Evolutionary conservation across 1,284 basidiomycete genomes (phyloP).

Genomic region (Papiliotrema laurentii): DNA sequence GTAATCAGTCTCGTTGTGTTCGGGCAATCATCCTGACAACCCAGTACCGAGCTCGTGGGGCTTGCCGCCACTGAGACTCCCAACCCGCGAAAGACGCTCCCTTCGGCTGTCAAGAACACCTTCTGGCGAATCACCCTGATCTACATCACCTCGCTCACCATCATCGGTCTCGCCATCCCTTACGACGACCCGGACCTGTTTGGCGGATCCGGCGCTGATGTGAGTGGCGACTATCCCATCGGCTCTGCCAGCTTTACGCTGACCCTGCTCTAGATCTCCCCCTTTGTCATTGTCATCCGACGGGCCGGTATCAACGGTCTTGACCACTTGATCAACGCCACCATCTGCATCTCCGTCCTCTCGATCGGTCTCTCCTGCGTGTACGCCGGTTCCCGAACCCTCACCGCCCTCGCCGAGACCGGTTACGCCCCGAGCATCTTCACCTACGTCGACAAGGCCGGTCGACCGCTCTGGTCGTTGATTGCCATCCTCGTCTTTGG

Average conservation of each 20-base stretch:
- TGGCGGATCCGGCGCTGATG: constrained; percentile 47
- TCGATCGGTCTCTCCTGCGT: constrained; percentile 46
- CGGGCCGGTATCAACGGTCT: constrained; percentile 48
- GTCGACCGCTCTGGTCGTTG: constrained; percentile 51
- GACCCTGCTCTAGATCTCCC: constrained; percentile 46
- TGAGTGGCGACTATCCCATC: too few species aligned
- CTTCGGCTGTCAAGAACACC: constrained; percentile 51
- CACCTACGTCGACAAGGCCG: constrained; percentile 52
- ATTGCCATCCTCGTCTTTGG: constrained; percentile 40
- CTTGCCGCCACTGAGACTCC: constrained; percentile 69
- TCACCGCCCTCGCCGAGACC: constrained; percentile 43
- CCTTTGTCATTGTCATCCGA: constrained; percentile 52
- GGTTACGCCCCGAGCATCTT: constrained; percentile 50
- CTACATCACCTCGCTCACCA: constrained; percentile 53
- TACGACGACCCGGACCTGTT: constrained; percentile 20
- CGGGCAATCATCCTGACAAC: constrained; percentile 1
- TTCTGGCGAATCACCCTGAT: constrained; percentile 51
- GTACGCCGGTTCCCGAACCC: constrained; percentile 45
- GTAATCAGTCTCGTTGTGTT: constrained; percentile 11
- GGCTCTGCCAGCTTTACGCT: too few species aligned
- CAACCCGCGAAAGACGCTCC: constrained; percentile 51
- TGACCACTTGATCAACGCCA: constrained; percentile 51
- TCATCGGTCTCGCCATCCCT: constrained; percentile 52
- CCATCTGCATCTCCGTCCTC: constrained; percentile 48
- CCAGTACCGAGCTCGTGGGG: constrained; percentile 77